These are phyloP conservation scores for Pleurotus giganteus DNA, from an alignment of 768 basidiomycete species.

Conservation along the genomic window DNA sequence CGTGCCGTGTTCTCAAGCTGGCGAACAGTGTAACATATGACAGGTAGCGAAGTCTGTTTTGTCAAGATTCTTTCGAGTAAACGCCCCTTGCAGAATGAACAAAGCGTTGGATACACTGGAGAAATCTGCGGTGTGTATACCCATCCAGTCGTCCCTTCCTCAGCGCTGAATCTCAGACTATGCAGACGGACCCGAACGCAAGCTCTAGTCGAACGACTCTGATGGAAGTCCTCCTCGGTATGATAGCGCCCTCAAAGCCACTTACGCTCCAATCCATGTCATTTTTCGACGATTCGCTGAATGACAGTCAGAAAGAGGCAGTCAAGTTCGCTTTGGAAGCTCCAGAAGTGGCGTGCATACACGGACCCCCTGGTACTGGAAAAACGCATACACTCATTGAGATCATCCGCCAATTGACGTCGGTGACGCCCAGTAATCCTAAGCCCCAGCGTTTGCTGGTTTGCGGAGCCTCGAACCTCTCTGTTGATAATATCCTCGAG, in stretches of 20 bases:
- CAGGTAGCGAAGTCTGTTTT: constrained; percentile 39
- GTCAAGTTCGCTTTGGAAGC: constrained; percentile 81
- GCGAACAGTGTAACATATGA: constrained; percentile 94
- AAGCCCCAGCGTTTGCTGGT: constrained; percentile 70
- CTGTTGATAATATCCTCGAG: constrained; percentile 94
- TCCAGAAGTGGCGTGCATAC: constrained; percentile 85
- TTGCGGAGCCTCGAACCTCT: constrained; percentile 92
- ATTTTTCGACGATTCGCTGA: constrained; percentile 78
- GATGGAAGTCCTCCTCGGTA: constrained; percentile 70
- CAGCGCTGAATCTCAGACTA: constrained; percentile 16
- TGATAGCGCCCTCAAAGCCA: constrained; percentile 43
- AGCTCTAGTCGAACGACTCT: constrained; percentile 38
- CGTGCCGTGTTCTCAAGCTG: constrained; percentile 82
- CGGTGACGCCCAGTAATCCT: constrained; percentile 41
- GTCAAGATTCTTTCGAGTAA: background rate
- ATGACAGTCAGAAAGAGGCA: constrained; percentile 81
- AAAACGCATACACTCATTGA: constrained; percentile 97
- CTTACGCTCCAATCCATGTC: constrained; percentile 37
- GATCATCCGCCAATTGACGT: constrained; percentile 80
- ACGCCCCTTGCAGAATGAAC: constrained; percentile 67
- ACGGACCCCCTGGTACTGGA: constrained; percentile 98
- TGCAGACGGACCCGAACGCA: background rate
- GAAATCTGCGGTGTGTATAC: constrained; percentile 30
- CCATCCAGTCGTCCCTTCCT: background rate
- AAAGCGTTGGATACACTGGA: constrained; percentile 72